These are phyloP conservation scores for Xylariomycetidae sp. DNA, from an alignment of 2,329 filamentous ascomycete genomes.

Conservation along the genomic window DNA sequence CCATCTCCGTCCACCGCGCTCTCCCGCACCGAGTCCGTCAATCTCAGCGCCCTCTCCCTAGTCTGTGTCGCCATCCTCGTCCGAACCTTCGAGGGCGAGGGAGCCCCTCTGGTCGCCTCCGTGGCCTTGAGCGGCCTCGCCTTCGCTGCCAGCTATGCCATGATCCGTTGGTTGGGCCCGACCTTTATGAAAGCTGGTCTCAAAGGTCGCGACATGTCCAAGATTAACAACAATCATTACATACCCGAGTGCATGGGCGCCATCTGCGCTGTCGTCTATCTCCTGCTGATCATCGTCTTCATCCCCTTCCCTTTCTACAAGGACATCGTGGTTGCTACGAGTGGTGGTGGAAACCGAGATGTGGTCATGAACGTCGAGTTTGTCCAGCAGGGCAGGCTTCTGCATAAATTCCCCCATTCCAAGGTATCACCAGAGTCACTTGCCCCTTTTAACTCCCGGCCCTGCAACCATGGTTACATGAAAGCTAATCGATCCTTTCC, in stretches of 20 bases:
- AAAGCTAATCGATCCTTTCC: too few species aligned
- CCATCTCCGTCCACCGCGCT: slow-evolving; percentile 34
- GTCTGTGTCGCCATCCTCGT: slow-evolving; percentile 69
- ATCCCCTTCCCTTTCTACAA: slow-evolving; percentile 98
- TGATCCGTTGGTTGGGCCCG: slow-evolving; percentile 90
- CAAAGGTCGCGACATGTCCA: slow-evolving; percentile 86
- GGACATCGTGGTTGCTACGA: slow-evolving; percentile 92
- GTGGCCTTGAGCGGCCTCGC: slow-evolving; percentile 81
- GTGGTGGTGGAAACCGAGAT: slow-evolving; percentile 87
- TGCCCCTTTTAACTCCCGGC: too few species aligned
- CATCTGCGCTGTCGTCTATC: slow-evolving; percentile 86
- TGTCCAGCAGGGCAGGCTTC: slow-evolving; percentile 75
- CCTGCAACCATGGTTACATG: too few species aligned
- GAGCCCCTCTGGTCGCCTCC: slow-evolving; percentile 83
- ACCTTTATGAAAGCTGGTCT: slow-evolving; percentile 85
- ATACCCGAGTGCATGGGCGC: slow-evolving; percentile 94
- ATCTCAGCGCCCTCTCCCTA: slow-evolving; percentile 58
- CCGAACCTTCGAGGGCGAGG: slow-evolving; percentile 75
- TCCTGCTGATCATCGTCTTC: slow-evolving; percentile 84
- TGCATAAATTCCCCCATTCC: slow-evolving; percentile 90
- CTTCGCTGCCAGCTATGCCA: slow-evolving; percentile 74
- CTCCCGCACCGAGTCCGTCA: slow-evolving; percentile 48
- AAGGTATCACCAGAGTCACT: slow-evolving; percentile 57
- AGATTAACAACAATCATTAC: slow-evolving; percentile 48
- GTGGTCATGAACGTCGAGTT: slow-evolving; percentile 69